phyloP scores from a whole-genome alignment of 805 yeast genomes.

The Komagataella ulmi region DNA sequence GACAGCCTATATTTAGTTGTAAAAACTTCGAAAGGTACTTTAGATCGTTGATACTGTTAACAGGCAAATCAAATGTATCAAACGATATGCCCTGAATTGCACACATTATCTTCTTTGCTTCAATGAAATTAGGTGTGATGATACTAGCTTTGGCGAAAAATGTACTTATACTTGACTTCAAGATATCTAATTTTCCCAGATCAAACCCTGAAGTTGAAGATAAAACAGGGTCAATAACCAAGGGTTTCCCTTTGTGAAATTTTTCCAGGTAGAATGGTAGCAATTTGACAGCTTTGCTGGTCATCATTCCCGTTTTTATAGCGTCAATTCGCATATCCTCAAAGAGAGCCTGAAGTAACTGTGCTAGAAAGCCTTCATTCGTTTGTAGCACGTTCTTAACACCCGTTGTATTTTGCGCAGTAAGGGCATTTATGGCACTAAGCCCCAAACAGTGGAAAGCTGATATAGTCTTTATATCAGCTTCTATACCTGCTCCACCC shows the following conservation, averaged over 20 bases:
- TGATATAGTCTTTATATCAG: slow-evolving; percentile 71
- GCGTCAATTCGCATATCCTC: slow-evolving; percentile 54
- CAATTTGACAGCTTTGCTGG: slow-evolving; percentile 35
- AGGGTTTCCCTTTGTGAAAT: slow-evolving; percentile 16
- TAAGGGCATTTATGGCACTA: slow-evolving; percentile 67
- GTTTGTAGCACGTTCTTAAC: slow-evolving; percentile 28
- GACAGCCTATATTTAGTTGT: slow-evolving; percentile 25
- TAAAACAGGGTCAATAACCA: slow-evolving; percentile 78
- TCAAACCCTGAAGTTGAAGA: slow-evolving; percentile 65
- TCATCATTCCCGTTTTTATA: slow-evolving; percentile 70
- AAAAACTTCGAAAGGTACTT: slow-evolving; percentile 23
- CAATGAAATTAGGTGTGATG: slow-evolving; percentile 67
- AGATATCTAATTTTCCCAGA: slow-evolving; percentile 33
- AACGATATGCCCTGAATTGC: slow-evolving; percentile 21
- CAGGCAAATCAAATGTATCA: slow-evolving; percentile 4
- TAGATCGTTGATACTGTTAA: slow-evolving; percentile 18
- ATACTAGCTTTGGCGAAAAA: slow-evolving; percentile 38
- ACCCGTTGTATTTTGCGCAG: slow-evolving; percentile 62
- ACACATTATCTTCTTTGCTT: slow-evolving; percentile 50
- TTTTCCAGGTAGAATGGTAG: slow-evolving; percentile 23
- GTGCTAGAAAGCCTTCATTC: slow-evolving; percentile 27
- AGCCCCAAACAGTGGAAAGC: slow-evolving; percentile 72
- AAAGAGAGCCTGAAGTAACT: slow-evolving; percentile 40
- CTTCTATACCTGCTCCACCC: slow-evolving; percentile 93
- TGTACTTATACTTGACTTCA: slow-evolving; percentile 26